These are phyloP conservation scores for Cladophialophora bantiana DNA, from an alignment of 2,329 filamentous ascomycete species.

Conservation along the genomic window DNA sequence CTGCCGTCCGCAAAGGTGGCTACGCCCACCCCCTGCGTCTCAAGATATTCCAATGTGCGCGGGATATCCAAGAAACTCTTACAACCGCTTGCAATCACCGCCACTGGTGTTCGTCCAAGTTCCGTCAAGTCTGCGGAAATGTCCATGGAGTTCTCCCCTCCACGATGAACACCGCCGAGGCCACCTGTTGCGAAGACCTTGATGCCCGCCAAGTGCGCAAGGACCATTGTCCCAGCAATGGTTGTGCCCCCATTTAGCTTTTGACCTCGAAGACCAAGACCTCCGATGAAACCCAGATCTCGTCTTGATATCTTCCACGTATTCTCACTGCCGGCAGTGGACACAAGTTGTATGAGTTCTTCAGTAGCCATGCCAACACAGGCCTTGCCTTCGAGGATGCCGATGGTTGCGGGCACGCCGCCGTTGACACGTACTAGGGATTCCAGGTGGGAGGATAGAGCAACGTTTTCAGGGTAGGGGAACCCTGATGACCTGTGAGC, in stretches of 20 bases:
- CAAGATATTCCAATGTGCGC: slow-evolving; percentile 81
- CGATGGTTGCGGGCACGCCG: slow-evolving; percentile 87
- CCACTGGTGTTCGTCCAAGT: slow-evolving; percentile 84
- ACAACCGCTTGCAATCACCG: slow-evolving; percentile 87
- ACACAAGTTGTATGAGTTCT: slow-evolving; percentile 74
- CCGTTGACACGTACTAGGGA: slow-evolving; percentile 81
- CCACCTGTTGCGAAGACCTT: slow-evolving; percentile 94
- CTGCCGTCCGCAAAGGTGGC: slow-evolving; percentile 89
- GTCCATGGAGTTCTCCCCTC: slow-evolving; percentile 85
- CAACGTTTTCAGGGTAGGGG: slow-evolving; percentile 74
- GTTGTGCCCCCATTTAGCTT: slow-evolving; percentile 88
- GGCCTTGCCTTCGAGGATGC: slow-evolving; percentile 81
- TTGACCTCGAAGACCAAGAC: slow-evolving; percentile 73
- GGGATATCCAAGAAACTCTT: slow-evolving; percentile 96
- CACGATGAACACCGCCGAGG: slow-evolving; percentile 90
- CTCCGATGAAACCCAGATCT: slow-evolving; percentile 82
- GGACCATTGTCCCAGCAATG: slow-evolving; percentile 88
- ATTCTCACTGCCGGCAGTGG: slow-evolving; percentile 67
- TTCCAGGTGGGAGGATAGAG: slow-evolving; percentile 80
- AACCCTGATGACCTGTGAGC: slow-evolving; percentile 59
- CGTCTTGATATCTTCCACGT: slow-evolving; percentile 85
- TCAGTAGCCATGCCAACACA: slow-evolving; percentile 76
- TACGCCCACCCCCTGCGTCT: slow-evolving; percentile 76
- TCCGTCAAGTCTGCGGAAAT: slow-evolving; percentile 95
- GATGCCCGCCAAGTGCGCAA: slow-evolving; percentile 86